Evolutionary conservation across 352 stramenopile genomes (phyloP).

Genomic region (Phytophthora cryptogea): DNA sequence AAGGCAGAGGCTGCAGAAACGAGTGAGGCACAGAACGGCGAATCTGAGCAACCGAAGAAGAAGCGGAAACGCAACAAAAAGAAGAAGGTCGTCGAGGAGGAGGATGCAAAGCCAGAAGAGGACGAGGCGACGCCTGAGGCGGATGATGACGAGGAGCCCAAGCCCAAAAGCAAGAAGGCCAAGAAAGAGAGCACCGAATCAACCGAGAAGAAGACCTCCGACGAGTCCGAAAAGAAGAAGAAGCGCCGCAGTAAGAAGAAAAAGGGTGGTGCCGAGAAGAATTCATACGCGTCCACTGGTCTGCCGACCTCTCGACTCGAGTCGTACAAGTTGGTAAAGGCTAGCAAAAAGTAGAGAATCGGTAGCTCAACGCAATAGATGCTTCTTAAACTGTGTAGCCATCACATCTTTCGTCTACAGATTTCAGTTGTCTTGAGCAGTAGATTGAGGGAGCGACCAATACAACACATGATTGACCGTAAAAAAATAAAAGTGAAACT

Average conservation of each 20-base stretch:
- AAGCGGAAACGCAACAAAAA: conserved; percentile 79
- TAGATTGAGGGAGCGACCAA: too few relatives aligned
- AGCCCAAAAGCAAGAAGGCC: conserved; percentile 51
- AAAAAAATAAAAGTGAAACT: not conserved
- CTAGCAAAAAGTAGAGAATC: conserved; percentile 54
- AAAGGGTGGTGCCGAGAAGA: conserved; percentile 51
- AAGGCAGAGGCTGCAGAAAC: conserved; percentile 28
- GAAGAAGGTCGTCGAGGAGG: conserved; percentile 37
- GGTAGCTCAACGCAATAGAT: not conserved
- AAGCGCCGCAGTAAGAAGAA: conserved; percentile 67
- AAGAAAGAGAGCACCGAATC: conserved; percentile 17
- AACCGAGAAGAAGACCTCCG: conserved; percentile 17
- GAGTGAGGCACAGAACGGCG: conserved; percentile 14
- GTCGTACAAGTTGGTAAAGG: conserved; percentile 83
- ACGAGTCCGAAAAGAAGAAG: conserved; percentile 48
- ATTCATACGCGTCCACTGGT: conserved; percentile 51
- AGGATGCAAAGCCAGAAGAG: conserved; percentile 23
- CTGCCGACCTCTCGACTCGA: conserved; percentile 78
- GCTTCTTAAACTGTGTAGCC: not conserved
- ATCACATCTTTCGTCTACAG: not conserved
- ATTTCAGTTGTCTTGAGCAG: not conserved
- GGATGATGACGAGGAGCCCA: conserved; percentile 6
- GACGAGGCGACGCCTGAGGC: conserved; percentile 12
- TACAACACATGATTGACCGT: too few relatives aligned
- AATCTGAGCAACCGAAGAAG: conserved; percentile 49